Base-by-base conservation (phyloP, 2,329 filamentous ascomycete genomes). In the Pseudopyricularia javanii region DNA sequence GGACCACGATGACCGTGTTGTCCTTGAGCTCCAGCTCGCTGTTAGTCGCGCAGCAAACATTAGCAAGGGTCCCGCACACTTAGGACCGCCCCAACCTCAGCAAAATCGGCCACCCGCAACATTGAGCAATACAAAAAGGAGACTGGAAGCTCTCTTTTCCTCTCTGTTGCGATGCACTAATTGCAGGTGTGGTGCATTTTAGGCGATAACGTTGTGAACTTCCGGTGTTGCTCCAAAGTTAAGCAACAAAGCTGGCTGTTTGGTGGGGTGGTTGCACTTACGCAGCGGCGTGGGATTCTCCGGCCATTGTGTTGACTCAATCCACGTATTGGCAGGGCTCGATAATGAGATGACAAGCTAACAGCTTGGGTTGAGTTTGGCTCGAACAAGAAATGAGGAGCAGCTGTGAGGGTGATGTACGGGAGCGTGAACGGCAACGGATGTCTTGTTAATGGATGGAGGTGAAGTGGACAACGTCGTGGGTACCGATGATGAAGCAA, bases 21-120 rank as follows among this genome's bases (percentile, higher is more conserved):
- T 97, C 89, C 79, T 96, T 98, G 66, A 98, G 85, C 82, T 98
- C 93, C 72, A 94, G 79, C 64, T 82, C 83, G 67, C 89, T 95
- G 69, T 37, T 30, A 17, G n/a, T 24, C 22, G 7, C 20, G 24
- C 22, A 45, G 8, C 32, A 28, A 17, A 33, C 26, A 37, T 50
- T 50, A 50, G 49, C 32, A 37, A 9, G 15, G 4, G 22, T 17
- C 20, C 22, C 33, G 24, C 8, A 33, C 22, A 14, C 37, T 20
- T 26, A 12, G n/a, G n/a, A 20, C 22, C 12, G n/a, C 26, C 32
- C 14, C 20, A 17, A 30, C 24, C 17, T 14, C 40, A 45, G 24
- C 40, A 22, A 45, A 45, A 45, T 12, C 40, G 15, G 40, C 22
- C 24, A 45, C 24, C 40, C 17, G 40, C 22, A 45, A 12, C 40